Evolutionary conservation across 2,329 filamentous ascomycete species (phyloP), one percentile per base, ranked within the genome.

Genomic region (Furcasterigmium furcatum): DNA sequence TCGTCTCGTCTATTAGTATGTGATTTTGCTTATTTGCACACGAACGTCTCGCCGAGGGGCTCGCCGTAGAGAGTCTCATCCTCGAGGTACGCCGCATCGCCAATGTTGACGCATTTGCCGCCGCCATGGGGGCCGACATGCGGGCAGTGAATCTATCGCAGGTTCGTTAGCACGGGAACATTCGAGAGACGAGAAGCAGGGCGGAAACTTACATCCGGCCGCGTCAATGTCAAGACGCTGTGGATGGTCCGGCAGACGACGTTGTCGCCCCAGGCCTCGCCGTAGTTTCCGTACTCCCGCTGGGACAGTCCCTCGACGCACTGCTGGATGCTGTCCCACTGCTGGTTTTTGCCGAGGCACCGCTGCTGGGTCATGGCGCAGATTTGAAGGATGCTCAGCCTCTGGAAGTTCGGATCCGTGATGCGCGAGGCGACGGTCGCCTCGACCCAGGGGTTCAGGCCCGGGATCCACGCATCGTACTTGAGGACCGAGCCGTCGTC

Each of bases 381-480:
- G 29, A 71, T 55, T 14, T 57, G 52, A 16, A 55, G 34, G 35
- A 64, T 65, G 38, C 56, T 58, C 5, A 49, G 53, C 8, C 51
- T 46, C 43, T 63, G 60, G 34, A 60, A 54, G 3, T 45, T 38
- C 5, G 57, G 54, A 41, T 61, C 56, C 22, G 58, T 50, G 18
- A 61, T 48, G 34, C 57, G 52, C 12, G 55, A 54, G 13, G 55
- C 60, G 10, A 54, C 56, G 8, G 55, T 57, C 22, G 54, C 45
- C n/a, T 59, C 49, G 20, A 63, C 58, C 65, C 66, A 72, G 38
- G 57, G 49, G 45, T 65, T 60, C 19, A 73, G 59, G 24, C 67
- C 68, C 5, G 67, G 65, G n/a, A 72, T 64, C 59, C 63, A 70
- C 19, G 69, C 68, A 51, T 73, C 68, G 50, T 71, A 73, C 24